Evolutionary conservation across 2,329 filamentous ascomycete genomes (phyloP), one percentile per base, ranked within the genome.

Genomic region (Scytalidium sp.): DNA sequence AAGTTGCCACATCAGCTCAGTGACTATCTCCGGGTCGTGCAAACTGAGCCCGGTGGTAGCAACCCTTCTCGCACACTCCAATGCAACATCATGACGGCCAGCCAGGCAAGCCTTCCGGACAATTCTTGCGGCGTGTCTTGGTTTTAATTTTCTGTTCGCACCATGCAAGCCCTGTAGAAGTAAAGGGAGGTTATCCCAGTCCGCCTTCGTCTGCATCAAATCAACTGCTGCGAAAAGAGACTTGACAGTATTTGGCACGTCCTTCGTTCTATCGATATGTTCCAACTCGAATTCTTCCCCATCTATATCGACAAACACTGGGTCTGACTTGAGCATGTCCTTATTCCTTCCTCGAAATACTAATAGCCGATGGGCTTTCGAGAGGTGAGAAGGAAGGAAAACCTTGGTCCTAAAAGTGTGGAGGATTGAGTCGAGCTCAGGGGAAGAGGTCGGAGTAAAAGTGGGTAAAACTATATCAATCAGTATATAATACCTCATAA

Each of bases 381-480:
- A 72, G 22, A 88, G 78, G 62, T 83, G 79, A 25, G 74, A 67
- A n/a, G 83, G 83, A 40, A 87, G 67, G 63, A 87, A 78, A 64
- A 84, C 75, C 57, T 78, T 78, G 42, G 75, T 67, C 55, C 83
- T 80, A 61, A 87, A 75, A 19, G 60, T 66, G 39, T 67, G 63
- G 53, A 88, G 76, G 25, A 75, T 60, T 11, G 64, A 50, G 63
- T 85, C 76, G 52, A 88, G 75, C 49, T 80, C 70, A 19, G 71
- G 55, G 41, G 77, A 76, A 13, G 78, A 78, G 3, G 79, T 76
- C 46, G 69, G 63, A 61, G 84, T 84, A 49, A 64, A 64, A 10
- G 56, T 49, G 21, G 65, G 61, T 22, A 66, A 53, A 44, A 50
- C 55, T 41, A 42, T 19, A 44, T 42, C 41, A 29, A 36, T 42